These are phyloP conservation scores for Mycena belliarum DNA, from an alignment of 768 basidiomycete species.

Conservation along the genomic window DNA sequence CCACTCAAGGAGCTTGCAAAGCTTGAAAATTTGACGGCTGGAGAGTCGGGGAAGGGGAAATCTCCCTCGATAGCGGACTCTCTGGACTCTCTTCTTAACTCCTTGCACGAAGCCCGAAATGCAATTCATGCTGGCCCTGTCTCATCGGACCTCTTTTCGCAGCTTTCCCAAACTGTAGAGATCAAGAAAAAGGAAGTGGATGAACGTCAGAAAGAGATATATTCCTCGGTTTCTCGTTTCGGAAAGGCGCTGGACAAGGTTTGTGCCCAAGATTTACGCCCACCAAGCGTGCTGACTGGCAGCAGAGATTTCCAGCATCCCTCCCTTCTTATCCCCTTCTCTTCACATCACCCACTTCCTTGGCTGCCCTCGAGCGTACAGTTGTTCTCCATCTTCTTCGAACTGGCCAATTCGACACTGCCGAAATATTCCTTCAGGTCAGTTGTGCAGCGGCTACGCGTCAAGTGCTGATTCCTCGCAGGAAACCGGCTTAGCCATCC, in stretches of 20 bases:
- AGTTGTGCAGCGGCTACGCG: slow-evolving; percentile 22
- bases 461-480: slow-evolving; percentile 29
- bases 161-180: slow-evolving; percentile 62
- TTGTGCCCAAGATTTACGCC: neutral
- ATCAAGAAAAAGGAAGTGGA: slow-evolving; percentile 81
- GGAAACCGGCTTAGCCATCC: slow-evolving; percentile 68
- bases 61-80: slow-evolving; percentile 55
- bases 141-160: slow-evolving; percentile 48
- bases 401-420: slow-evolving; percentile 79
- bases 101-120: slow-evolving; percentile 58
- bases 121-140: slow-evolving; percentile 46
- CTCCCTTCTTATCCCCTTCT: slow-evolving; percentile 68
- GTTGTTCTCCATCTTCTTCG: slow-evolving; percentile 77
- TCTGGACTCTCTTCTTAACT: slow-evolving; percentile 62
- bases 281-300: slow-evolving; percentile 7
- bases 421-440: slow-evolving; percentile 74
- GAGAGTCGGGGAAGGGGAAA: slow-evolving; percentile 49
- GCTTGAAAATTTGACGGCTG: slow-evolving; percentile 60
- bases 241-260: slow-evolving; percentile 95
- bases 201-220: slow-evolving; percentile 87
- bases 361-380: slow-evolving; percentile 63
- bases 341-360: slow-evolving; percentile 63
- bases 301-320: slow-evolving; percentile 58
- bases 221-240: slow-evolving; percentile 71
- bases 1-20: slow-evolving; percentile 78